Base-by-base conservation (phyloP, 192 early-diverging fungal species). In the Rhizoclosmatium sp. region DNA sequence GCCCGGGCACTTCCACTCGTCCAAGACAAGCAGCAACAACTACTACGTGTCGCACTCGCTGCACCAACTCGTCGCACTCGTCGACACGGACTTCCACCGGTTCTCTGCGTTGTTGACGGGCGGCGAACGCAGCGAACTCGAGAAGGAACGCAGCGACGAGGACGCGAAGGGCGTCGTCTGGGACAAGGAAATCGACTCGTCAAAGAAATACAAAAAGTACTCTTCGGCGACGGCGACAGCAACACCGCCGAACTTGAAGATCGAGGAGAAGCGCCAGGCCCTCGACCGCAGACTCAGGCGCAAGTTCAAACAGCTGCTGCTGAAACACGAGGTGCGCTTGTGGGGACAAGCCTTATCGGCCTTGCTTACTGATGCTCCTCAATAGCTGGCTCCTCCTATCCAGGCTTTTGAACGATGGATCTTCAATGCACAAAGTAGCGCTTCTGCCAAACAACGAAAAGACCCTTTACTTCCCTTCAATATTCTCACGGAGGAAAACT, bases 381-480 rank as follows among this genome's bases (percentile, higher is more conserved):
- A 12, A 14, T 56, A 75, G 72, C 58, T 75, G 4, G 72, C 72
- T 46, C 72, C 72, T 14, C 72, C 72, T 19, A 75, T 75, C 58
- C 72, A 75, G n/a, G 72, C 72, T 3, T 75, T 62, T 42, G 72
- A 75, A 23, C 72, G 72, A 39, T 75, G 72, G 72, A n/a, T 75
- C 3, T 75, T 75, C 59, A 75, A 75, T 46, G 72, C 72, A 19
- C 56, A 10, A 7, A 19, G 4, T 1, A 62, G 19, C 7, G n/a
- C 72, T 7, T 42, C 72, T 9, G 16, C 56, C 5, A 75, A 75
- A 46, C 72, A 75, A 45, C 72, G 72, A 19, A 64, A 60, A 62
- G 72, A 75, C 47, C 59, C 72, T 3, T 39, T 75, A 7, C 47
- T 75, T 4, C 72, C 72, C 7, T 62, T 75, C 59, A 75, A 75